Conservation (phyloP, 176 grass and related monocot genomes). For the Tuctoria greenei region DNA sequence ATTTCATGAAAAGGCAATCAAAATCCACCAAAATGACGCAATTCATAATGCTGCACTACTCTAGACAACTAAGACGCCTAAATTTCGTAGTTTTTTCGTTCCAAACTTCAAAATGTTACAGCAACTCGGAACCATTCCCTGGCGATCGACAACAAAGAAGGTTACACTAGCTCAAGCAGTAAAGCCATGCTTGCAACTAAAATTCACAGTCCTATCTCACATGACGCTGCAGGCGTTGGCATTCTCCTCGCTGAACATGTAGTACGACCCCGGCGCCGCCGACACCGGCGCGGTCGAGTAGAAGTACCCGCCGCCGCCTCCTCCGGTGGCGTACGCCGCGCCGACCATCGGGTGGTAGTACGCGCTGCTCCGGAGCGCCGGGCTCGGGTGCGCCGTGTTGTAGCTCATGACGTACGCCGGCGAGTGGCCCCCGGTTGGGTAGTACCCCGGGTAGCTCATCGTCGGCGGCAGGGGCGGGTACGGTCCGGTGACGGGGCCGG, state of each 20-base stretch:
- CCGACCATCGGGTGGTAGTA: slow-evolving; percentile 52
- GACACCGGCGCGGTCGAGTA: slow-evolving; percentile 57
- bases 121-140: slow-evolving; percentile 9
- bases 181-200: background rate
- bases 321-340: slow-evolving; percentile 35
- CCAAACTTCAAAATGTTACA: slow-evolving; percentile 26
- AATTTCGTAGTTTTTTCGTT: background rate
- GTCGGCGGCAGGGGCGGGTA: background rate
- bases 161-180: background rate
- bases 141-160: slow-evolving; percentile 1
- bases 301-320: slow-evolving; percentile 46
- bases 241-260: slow-evolving; percentile 99
- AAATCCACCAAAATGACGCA: background rate
- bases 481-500: background rate
- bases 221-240: slow-evolving; percentile 89
- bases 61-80: slow-evolving; percentile 1
- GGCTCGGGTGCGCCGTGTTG: slow-evolving; percentile 60
- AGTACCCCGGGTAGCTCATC: slow-evolving; percentile 46
- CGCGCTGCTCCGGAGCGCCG: slow-evolving; percentile 55
- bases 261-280: slow-evolving; percentile 65
- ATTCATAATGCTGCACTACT: background rate
- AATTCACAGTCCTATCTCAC: slow-evolving; percentile 40
- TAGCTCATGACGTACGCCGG: slow-evolving; percentile 81
- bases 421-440: slow-evolving; percentile 12
- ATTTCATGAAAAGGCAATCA: background rate